A percentile compares a stretch with the other conserved stretches of the same genome.
These are phyloP conservation scores for Choanephora cucurbitarum DNA, from an alignment of 371 early-diverging fungal species.

Conservation along the genomic window DNA sequence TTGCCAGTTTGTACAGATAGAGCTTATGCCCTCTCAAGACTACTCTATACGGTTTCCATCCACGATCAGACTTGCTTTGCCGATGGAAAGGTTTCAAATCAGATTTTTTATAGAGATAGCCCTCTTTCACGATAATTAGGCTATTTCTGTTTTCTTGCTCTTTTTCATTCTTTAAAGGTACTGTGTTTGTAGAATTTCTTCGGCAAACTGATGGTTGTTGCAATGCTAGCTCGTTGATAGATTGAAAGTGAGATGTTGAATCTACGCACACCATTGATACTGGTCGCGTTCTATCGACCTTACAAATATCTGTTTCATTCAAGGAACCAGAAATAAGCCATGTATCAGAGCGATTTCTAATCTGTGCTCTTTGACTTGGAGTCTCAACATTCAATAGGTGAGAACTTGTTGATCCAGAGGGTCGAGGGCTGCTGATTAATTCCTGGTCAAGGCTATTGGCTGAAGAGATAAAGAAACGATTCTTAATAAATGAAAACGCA, in stretches of 20 bases:
- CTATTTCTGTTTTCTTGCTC: conserved; percentile 32
- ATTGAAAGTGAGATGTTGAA: background rate
- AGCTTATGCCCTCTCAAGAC: conserved; percentile 79
- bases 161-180: conserved; percentile 1
- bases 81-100: conserved; percentile 59
- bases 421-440: conserved; percentile 1
- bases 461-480: conserved; percentile 19
- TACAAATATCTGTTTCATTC: background rate
- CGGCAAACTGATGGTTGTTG: background rate
- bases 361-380: conserved; percentile 7
- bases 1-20: conserved; percentile 76
- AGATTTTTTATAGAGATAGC: conserved; percentile 67
- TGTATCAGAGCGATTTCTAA: background rate
- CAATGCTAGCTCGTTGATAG: conserved; percentile 1
- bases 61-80: conserved; percentile 57
- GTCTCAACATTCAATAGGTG: conserved; percentile 7
- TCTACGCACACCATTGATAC: conserved; percentile 27
- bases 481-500: conserved; percentile 27
- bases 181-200: conserved; percentile 5
- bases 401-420: conserved; percentile 3
- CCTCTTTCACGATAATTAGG: conserved; percentile 54
- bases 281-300: conserved; percentile 7
- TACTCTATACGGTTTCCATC: conserved; percentile 82
- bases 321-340: conserved; percentile 4
- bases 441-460: background rate